phyloP scores from a whole-genome alignment of 805 yeast genomes.

The Tetrapisispora pingtungensis region DNA sequence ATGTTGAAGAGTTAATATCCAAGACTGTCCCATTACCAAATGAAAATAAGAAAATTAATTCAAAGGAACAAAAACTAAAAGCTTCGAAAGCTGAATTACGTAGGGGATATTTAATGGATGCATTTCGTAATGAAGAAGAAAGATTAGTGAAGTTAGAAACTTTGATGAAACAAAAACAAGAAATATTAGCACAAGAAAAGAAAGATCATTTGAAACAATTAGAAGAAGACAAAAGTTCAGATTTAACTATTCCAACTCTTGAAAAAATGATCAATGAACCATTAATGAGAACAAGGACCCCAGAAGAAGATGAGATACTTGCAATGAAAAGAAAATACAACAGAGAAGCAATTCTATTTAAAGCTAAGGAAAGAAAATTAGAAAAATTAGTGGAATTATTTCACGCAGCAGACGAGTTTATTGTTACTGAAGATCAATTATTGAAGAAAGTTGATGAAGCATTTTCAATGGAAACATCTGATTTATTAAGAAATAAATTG shows the following conservation, averaged over 20 bases:
- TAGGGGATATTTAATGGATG: conserved; percentile 56
- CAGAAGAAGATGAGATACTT: conserved; percentile 52
- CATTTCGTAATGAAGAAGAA: conserved; percentile 46
- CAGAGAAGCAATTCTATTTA: conserved; percentile 46
- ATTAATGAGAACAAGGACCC: conserved; percentile 60
- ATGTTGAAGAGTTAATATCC: conserved; percentile 51
- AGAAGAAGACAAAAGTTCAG: conserved; percentile 22
- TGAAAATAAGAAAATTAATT: neutral
- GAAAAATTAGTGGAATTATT: conserved; percentile 56
- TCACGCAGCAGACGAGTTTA: conserved; percentile 57
- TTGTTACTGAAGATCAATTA: conserved; percentile 62
- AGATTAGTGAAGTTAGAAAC: conserved; percentile 32
- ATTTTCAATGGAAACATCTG: conserved; percentile 16
- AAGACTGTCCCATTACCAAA: conserved; percentile 41
- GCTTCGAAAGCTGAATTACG: conserved; percentile 48
- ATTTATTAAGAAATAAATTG: conserved; percentile 12
- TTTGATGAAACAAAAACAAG: conserved; percentile 28
- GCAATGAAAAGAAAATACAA: conserved; percentile 56
- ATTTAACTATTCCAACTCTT: conserved; percentile 71
- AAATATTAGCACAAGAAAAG: conserved; percentile 29
- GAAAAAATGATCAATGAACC: conserved; percentile 59
- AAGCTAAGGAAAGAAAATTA: conserved; percentile 44
- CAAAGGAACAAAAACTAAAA: conserved; percentile 21
- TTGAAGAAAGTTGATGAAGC: conserved; percentile 18
- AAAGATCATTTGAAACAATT: conserved; percentile 24